These are phyloP conservation scores for Physocladia obscura DNA, from an alignment of 192 early-diverging fungal species.

Conservation along the genomic window DNA sequence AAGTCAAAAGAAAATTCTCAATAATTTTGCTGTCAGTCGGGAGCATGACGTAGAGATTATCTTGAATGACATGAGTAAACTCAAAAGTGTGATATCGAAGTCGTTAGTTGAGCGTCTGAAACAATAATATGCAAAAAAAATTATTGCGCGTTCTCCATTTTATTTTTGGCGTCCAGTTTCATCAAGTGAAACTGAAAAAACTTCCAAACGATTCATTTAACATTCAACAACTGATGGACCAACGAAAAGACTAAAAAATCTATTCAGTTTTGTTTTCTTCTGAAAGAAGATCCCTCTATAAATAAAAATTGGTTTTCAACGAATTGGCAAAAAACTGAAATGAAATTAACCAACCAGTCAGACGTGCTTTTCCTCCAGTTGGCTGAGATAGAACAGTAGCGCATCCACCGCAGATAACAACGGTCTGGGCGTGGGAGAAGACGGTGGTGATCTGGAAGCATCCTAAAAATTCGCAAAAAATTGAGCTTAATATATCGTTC, in stretches of 20 bases:
- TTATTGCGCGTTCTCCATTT: neutral
- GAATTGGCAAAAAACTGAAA: neutral
- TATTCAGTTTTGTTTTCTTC: constrained; percentile 74
- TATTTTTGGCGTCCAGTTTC: neutral
- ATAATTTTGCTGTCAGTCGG: neutral
- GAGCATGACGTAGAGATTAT: neutral
- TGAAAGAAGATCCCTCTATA: constrained; percentile 73
- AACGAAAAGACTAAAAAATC: neutral
- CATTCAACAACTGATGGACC: neutral
- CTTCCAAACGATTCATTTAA: neutral
- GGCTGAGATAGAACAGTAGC: constrained; percentile 97
- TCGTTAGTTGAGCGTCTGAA: constrained; percentile 7
- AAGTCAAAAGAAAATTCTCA: neutral
- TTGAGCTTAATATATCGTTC: neutral
- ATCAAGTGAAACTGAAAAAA: neutral
- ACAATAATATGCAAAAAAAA: neutral
- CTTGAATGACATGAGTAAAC: neutral
- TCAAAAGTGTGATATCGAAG: neutral
- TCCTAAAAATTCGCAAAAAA: constrained; percentile 50
- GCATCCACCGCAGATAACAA: constrained; percentile 94
- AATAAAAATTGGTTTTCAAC: constrained; percentile 16
- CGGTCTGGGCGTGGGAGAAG: constrained; percentile 98
- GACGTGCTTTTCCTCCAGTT: constrained; percentile 95
- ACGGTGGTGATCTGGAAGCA: constrained; percentile 98
- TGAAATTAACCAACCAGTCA: constrained; percentile 71